Conservation (phyloP, 1,139 yeast genomes). For the Blastobotrys raffinosifermentans region DNA sequence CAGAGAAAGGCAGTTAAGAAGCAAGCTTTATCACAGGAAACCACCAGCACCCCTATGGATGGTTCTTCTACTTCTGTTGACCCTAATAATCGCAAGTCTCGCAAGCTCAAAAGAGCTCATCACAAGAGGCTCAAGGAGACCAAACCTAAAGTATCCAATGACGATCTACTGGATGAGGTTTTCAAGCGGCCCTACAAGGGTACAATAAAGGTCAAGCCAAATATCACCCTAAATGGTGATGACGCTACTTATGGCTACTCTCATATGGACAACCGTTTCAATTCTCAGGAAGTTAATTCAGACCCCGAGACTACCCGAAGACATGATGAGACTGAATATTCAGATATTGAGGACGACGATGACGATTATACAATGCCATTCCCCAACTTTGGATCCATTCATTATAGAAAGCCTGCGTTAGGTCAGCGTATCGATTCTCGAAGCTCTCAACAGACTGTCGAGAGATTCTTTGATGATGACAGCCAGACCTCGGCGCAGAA, state of each 20-base stretch:
- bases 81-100: not conserved
- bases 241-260: conserved; percentile 4
- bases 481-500: conserved; percentile 1
- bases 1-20: conserved; percentile 11
- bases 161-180: conserved; percentile 28
- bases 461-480: conserved; percentile 3
- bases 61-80: not conserved
- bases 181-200: conserved; percentile 29
- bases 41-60: not conserved
- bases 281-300: conserved; percentile 7
- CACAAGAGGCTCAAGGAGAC: conserved; percentile 8
- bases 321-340: conserved; percentile 9
- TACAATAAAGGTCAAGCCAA: conserved; percentile 16
- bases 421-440: conserved; percentile 2
- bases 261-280: conserved; percentile 2
- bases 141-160: conserved; percentile 23
- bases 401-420: conserved; percentile 2
- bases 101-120: not conserved
- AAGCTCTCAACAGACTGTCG: conserved; percentile 8
- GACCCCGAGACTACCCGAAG: conserved; percentile 15
- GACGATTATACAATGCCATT: conserved; percentile 9
- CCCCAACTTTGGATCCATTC: conserved; percentile 3
- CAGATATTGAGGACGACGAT: conserved; percentile 14
- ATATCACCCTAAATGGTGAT: conserved; percentile 8
- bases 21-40: conserved; percentile 3